Evolutionary conservation across 805 yeast genomes (phyloP).

Genomic region (Kazachstania africana): DNA sequence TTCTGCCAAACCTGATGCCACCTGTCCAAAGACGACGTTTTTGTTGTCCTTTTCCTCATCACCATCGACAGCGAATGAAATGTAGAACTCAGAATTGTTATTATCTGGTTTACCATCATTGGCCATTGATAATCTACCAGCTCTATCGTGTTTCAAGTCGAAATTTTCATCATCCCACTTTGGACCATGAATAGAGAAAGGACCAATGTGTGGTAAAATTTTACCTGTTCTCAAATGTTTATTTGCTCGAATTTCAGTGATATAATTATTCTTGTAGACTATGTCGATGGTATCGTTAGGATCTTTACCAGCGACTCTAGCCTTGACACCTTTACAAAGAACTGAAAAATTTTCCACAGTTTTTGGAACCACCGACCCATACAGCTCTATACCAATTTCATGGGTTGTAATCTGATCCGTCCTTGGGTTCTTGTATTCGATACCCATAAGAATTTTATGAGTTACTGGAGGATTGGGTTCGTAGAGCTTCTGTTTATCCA

Average conservation of each 20-base stretch:
- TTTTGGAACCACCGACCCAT: conserved; percentile 50
- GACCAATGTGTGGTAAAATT: conserved; percentile 65
- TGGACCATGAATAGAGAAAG: conserved; percentile 66
- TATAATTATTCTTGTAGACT: conserved; percentile 42
- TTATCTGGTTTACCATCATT: conserved; percentile 49
- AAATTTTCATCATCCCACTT: conserved; percentile 71
- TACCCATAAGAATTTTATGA: conserved; percentile 15
- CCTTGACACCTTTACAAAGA: conserved; percentile 33
- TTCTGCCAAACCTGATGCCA: conserved; percentile 45
- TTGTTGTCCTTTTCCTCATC: conserved; percentile 40
- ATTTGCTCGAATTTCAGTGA: conserved; percentile 63
- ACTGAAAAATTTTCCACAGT: conserved; percentile 50
- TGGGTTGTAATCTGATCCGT: not conserved
- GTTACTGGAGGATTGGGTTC: conserved; percentile 26
- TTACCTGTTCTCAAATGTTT: conserved; percentile 89
- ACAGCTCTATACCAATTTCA: not conserved
- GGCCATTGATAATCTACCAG: conserved; percentile 62
- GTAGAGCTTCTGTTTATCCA: conserved; percentile 10
- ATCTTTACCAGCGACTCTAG: conserved; percentile 13
- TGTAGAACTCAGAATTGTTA: conserved; percentile 61
- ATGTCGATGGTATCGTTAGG: conserved; percentile 17
- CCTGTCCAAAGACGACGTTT: conserved; percentile 74
- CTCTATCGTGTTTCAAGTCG: conserved; percentile 51
- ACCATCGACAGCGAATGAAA: conserved; percentile 43
- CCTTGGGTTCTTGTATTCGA: conserved; percentile 2